A percentile compares a stretch with the other conserved stretches of the same genome.
Conservation (phyloP, 163 green algal genomes). For the Prototheca wickerhamii region DNA sequence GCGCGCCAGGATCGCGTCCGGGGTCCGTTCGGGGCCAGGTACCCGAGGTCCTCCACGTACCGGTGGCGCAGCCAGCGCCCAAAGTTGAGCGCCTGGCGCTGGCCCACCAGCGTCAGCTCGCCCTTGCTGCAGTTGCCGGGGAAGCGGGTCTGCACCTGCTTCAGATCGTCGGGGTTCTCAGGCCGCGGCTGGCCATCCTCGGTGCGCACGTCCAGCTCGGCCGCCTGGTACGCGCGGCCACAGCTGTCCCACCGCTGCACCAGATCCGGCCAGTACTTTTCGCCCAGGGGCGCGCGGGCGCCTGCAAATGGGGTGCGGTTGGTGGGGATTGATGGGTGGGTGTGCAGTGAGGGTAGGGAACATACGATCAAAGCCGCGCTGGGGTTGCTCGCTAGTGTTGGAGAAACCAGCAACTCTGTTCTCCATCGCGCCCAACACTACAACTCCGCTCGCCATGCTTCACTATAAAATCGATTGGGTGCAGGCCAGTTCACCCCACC, state of each 20-base stretch:
- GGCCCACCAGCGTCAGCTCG: constrained; percentile 59
- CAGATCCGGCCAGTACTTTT: constrained; percentile 33
- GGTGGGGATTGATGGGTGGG: not conserved
- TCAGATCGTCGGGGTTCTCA: constrained; percentile 9
- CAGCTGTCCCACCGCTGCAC: constrained; percentile 46
- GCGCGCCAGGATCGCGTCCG: constrained; percentile 20
- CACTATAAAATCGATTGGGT: not conserved
- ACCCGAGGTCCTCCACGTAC: constrained; percentile 37
- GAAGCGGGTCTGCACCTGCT: constrained; percentile 28
- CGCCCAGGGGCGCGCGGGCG: constrained; percentile 51
- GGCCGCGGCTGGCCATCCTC: constrained; percentile 25
- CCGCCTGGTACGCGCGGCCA: constrained; percentile 27
- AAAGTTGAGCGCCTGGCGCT: constrained; percentile 46
- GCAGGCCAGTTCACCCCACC: not conserved
- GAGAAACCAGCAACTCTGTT: too few species aligned
- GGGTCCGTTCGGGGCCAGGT: constrained; percentile 21
- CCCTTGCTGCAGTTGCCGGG: constrained; percentile 54
- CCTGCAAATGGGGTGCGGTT: constrained; percentile 13
- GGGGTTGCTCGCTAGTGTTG: too few species aligned
- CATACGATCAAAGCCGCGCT: not conserved
- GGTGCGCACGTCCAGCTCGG: constrained; percentile 17
- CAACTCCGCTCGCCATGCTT: not conserved
- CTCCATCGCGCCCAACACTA: not conserved
- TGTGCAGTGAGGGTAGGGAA: not conserved
- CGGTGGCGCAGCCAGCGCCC: constrained; percentile 48